phyloP scores from a whole-genome alignment of 306 rosid species.

The Quercus bicolor region DNA sequence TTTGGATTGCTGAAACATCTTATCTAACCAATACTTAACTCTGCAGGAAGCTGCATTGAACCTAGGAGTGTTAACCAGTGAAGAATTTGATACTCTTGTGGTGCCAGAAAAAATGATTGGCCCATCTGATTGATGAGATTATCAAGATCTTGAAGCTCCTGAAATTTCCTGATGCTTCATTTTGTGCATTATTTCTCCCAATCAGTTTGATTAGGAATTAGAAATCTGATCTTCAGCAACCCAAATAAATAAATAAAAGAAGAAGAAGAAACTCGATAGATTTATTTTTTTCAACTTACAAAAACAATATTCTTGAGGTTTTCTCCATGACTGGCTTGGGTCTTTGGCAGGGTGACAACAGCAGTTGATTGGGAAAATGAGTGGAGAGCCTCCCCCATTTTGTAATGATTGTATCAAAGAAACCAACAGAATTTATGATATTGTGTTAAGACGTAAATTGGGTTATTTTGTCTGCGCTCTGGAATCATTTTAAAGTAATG shows the following conservation, averaged over 20 bases:
- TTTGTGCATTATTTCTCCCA: background rate
- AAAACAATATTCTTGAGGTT: constrained; percentile 36
- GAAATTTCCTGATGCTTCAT: background rate
- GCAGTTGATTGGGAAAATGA: background rate
- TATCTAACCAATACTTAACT: constrained; percentile 12
- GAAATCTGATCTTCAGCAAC: too few relatives aligned
- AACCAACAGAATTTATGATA: constrained; percentile 4
- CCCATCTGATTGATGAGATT: constrained; percentile 59
- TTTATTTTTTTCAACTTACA: background rate
- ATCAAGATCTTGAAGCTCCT: constrained; percentile 11
- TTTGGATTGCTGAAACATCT: constrained; percentile 7
- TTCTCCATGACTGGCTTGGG: constrained; percentile 5
- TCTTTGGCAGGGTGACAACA: background rate
- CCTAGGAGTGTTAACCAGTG: constrained; percentile 72
- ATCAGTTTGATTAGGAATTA: background rate
- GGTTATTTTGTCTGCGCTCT: background rate
- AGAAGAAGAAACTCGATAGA: background rate
- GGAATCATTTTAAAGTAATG: too few relatives aligned
- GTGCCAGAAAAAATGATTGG: constrained; percentile 99
- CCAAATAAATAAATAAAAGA: too few relatives aligned
- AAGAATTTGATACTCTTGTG: constrained; percentile 86
- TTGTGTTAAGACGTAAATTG: background rate
- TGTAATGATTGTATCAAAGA: constrained; percentile 18
- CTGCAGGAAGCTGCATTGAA: constrained; percentile 91
- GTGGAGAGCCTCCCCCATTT: constrained; percentile 37